Percentiles rank a stretch among this genome's conserved stretches.
These are phyloP conservation scores for Beauveria sp. DNA, from an alignment of 2,329 filamentous ascomycete species.

Conservation along the genomic window DNA sequence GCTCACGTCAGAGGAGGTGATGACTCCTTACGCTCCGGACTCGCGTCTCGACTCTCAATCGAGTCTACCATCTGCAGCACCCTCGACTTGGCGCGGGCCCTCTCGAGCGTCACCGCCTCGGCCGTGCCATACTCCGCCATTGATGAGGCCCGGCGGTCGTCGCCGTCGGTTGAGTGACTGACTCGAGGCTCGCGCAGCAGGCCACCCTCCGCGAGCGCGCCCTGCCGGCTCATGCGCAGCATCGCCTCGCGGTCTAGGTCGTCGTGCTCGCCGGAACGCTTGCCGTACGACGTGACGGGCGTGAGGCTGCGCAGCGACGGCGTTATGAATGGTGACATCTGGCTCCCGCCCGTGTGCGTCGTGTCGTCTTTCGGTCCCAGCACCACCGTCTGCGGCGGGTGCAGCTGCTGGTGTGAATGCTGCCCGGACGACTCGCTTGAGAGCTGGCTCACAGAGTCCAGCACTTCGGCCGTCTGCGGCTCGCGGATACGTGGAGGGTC, in stretches of 20 bases:
- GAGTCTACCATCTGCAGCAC: conserved; percentile 50
- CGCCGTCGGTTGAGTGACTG: conserved; percentile 22
- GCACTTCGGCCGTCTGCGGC: conserved; percentile 30
- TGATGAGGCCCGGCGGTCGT: conserved; percentile 21
- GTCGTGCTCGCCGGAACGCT: not conserved
- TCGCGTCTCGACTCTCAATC: conserved; percentile 40
- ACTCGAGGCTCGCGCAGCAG: conserved; percentile 5
- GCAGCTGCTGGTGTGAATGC: not conserved
- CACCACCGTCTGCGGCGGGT: not conserved
- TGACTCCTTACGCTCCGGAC: conserved; percentile 22
- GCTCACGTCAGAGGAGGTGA: not conserved
- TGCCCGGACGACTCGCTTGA: conserved; percentile 3
- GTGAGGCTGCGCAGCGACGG: conserved; percentile 10
- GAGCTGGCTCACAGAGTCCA: conserved; percentile 28
- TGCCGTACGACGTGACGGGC: not conserved
- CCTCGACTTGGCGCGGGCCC: conserved; percentile 29
- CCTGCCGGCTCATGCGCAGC: conserved; percentile 10
- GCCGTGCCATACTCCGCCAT: conserved; percentile 33
- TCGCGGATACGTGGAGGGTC: conserved; percentile 1
- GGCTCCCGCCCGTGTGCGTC: not conserved
- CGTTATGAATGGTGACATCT: conserved; percentile 6
- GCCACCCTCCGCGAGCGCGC: conserved; percentile 12
- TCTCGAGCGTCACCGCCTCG: conserved; percentile 36
- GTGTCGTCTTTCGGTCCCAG: not conserved
- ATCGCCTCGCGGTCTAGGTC: conserved; percentile 8